Conservation (phyloP, 306 rosid species). For the Cucurbita moschata region DNA sequence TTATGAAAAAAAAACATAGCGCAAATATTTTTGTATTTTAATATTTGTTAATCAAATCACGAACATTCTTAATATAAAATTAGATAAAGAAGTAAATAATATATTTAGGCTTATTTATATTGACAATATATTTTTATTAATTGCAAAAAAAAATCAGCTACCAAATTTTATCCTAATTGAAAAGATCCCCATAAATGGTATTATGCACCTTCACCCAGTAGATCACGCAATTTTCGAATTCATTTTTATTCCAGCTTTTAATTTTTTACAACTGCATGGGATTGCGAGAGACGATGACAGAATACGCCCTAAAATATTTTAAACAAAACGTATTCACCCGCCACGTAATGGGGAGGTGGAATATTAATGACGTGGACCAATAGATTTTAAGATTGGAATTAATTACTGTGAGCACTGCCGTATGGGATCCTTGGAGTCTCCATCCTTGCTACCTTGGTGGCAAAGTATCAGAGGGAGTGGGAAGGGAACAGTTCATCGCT, state of each 20-base stretch:
- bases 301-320: background rate
- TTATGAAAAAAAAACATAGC: too few relatives aligned
- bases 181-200: background rate
- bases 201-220: background rate
- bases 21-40: too few relatives aligned
- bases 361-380: background rate
- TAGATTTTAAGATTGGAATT: background rate
- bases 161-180: background rate
- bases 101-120: too few relatives aligned
- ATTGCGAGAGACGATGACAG: background rate
- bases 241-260: background rate
- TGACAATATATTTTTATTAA: background rate
- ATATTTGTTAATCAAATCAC: too few relatives aligned
- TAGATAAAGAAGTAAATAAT: too few relatives aligned
- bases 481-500: background rate
- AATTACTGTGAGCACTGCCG: background rate
- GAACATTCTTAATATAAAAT: too few relatives aligned
- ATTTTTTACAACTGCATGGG: background rate
- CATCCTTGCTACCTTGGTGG: background rate
- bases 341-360: background rate
- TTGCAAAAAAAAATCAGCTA: too few relatives aligned
- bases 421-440: background rate
- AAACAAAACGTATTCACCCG: background rate
- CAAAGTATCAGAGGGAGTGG: constrained; percentile 1
- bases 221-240: background rate